Evolutionary conservation across 2,329 filamentous ascomycete species (phyloP).

Genomic region (Geosmithia flava): DNA sequence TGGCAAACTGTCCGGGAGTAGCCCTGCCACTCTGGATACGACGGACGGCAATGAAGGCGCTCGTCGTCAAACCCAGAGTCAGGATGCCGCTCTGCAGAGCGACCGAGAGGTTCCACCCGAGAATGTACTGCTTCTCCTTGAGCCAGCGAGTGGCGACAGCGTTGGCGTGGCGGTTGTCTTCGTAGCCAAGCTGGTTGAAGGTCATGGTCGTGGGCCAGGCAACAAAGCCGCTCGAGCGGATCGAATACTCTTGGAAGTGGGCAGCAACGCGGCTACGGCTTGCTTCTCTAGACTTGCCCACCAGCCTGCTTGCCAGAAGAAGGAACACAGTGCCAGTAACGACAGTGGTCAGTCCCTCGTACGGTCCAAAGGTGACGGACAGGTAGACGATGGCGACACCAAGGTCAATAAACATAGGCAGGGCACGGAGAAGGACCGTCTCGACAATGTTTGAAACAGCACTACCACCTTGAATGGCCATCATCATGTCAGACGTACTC

Average conservation of each 20-base stretch:
- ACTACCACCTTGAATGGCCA: conserved; percentile 41
- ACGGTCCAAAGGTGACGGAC: conserved; percentile 43
- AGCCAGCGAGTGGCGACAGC: conserved; percentile 31
- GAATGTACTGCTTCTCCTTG: conserved; percentile 21
- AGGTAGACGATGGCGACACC: conserved; percentile 47
- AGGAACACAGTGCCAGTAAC: conserved; percentile 45
- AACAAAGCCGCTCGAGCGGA: conserved; percentile 41
- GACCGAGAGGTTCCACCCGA: conserved; percentile 36
- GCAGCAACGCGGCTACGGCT: conserved; percentile 38
- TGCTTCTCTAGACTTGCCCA: conserved; percentile 33
- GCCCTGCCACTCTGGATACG: conserved; percentile 51
- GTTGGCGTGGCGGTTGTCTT: conserved; percentile 38
- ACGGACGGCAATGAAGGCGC: conserved; percentile 46
- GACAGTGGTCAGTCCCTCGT: conserved; percentile 50
- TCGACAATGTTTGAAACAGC: conserved; percentile 44
- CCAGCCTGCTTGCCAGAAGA: conserved; percentile 38
- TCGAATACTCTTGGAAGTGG: conserved; percentile 41
- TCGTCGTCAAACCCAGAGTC: conserved; percentile 56
- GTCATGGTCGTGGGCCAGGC: conserved; percentile 48
- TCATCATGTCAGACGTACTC: conserved; percentile 44
- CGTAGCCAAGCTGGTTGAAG: conserved; percentile 46
- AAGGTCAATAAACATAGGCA: conserved; percentile 50
- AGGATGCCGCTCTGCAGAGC: conserved; percentile 50
- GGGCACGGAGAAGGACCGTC: conserved; percentile 42
- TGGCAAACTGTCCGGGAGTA: conserved; percentile 56